Conservation (phyloP, 345 rosid species). For the Melastoma malabathricum region DNA sequence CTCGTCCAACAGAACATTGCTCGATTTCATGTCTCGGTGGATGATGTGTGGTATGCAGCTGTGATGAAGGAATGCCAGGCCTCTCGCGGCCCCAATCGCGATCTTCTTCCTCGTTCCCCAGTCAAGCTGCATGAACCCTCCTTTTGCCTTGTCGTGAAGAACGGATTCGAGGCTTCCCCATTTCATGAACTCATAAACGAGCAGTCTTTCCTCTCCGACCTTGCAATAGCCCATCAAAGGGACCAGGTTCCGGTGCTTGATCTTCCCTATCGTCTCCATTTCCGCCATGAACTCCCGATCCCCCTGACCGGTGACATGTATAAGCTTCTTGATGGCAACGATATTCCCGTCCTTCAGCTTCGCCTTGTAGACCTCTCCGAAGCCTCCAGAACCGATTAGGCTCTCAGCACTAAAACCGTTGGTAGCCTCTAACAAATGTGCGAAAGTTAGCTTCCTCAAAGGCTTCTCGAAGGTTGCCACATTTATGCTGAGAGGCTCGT, state of each 20-base stretch:
- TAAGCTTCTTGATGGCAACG: conserved; percentile 91
- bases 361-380: conserved; percentile 97
- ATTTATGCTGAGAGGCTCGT: conserved; percentile 85
- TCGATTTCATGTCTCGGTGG: conserved; percentile 95
- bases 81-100: conserved; percentile 85
- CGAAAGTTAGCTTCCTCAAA: conserved; percentile 69
- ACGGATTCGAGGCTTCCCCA: conserved; percentile 94
- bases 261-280: conserved; percentile 97
- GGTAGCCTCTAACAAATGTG: conserved; percentile 92
- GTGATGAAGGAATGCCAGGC: conserved; percentile 93
- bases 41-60: conserved; percentile 97
- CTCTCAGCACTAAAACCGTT: conserved; percentile 90
- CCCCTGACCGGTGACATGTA: conserved; percentile 84
- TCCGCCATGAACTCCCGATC: conserved; percentile 99
- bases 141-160: conserved; percentile 56
- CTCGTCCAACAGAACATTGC: conserved; percentile 86
- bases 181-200: conserved; percentile 96
- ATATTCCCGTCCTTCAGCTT: conserved; percentile 55
- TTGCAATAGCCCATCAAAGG: conserved; percentile 90
- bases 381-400: conserved; percentile 89
- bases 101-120: conserved; percentile 88
- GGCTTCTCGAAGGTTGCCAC: conserved; percentile 93
- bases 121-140: conserved; percentile 20
- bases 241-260: conserved; percentile 90
- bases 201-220: conserved; percentile 91